Evolutionary conservation across 345 rosid genomes (phyloP).

Genomic region (Carallia pectinifolia): DNA sequence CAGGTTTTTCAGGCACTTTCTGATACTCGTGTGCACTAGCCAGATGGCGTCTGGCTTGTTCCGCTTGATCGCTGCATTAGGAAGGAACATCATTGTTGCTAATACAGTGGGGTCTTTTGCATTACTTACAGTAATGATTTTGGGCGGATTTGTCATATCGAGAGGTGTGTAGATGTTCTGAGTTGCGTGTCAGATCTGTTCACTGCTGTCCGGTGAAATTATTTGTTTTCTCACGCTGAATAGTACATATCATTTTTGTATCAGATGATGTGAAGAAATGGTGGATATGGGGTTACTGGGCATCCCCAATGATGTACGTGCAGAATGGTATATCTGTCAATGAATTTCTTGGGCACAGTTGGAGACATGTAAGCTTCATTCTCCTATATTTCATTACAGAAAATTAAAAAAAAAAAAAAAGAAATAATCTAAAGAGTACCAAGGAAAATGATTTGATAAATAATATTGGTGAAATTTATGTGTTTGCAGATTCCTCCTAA

Average conservation of each 20-base stretch:
- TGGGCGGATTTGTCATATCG: constrained; percentile 66
- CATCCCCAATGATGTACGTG: constrained; percentile 61
- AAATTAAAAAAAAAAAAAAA: neutral
- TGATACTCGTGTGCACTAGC: constrained; percentile 40
- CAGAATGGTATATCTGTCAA: constrained; percentile 62
- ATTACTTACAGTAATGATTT: constrained; percentile 37
- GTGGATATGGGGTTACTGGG: constrained; percentile 78
- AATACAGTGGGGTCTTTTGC: constrained; percentile 58
- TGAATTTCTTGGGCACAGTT: constrained; percentile 59
- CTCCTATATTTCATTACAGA: neutral
- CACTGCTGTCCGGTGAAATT: no score
- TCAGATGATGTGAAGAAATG: constrained; percentile 52
- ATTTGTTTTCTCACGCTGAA: constrained; percentile 14
- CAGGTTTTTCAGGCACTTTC: constrained; percentile 60
- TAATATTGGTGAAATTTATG: constrained; percentile 2
- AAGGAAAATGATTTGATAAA: neutral
- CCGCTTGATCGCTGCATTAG: constrained; percentile 51
- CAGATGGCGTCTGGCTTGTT: constrained; percentile 65
- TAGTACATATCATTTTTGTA: constrained; percentile 1
- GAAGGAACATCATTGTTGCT: constrained; percentile 60
- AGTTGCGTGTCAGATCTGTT: neutral
- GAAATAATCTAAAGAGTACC: no score
- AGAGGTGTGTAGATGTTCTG: constrained; percentile 24
- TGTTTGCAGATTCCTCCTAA: constrained; percentile 45
- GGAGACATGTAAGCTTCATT: constrained; percentile 48